Percentiles rank a stretch among this genome's conserved stretches.
Conservation (phyloP, 768 basidiomycete genomes). For the Lyophyllum shimeji region DNA sequence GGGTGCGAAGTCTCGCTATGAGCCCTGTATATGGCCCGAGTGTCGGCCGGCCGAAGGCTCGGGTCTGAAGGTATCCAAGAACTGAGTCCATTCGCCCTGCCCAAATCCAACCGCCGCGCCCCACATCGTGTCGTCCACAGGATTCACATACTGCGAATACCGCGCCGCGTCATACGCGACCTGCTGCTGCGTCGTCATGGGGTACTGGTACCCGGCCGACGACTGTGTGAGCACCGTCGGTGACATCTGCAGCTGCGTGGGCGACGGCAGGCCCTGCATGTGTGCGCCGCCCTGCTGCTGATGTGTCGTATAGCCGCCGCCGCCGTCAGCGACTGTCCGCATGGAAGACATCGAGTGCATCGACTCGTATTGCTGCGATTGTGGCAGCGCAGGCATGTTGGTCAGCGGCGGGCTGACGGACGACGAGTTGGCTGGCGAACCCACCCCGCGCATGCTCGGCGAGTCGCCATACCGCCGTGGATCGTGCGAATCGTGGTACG, state of each 20-base stretch:
- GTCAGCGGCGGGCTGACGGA: conserved; percentile 57
- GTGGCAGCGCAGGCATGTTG: conserved; percentile 33
- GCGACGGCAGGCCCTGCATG: conserved; percentile 16
- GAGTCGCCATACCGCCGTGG: conserved; percentile 49
- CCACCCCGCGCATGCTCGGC: conserved; percentile 44
- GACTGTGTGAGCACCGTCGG: conserved; percentile 17
- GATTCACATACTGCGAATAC: conserved; percentile 47
- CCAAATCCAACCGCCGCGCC: conserved; percentile 73
- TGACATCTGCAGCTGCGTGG: conserved; percentile 25
- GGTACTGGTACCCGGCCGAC: conserved; percentile 17
- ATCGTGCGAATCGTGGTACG: conserved; percentile 71
- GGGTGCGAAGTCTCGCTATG: conserved; percentile 24
- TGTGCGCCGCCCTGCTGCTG: conserved; percentile 13
- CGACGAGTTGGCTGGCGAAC: conserved; percentile 58
- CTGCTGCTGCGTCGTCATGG: conserved; percentile 24
- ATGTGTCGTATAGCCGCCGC: conserved; percentile 12
- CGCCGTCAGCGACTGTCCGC: conserved; percentile 13
- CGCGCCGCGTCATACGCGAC: conserved; percentile 38
- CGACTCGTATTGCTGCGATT: conserved; percentile 36
- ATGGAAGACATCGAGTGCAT: conserved; percentile 18
- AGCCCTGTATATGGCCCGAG: conserved; percentile 28
- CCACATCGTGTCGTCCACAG: conserved; percentile 72
- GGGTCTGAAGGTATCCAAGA: conserved; percentile 64
- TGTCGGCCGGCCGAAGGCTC: conserved; percentile 30
- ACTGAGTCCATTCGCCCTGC: conserved; percentile 70